These are phyloP conservation scores for Limtongozyma cylindracea DNA, from an alignment of 805 yeast genomes.

Conservation along the genomic window DNA sequence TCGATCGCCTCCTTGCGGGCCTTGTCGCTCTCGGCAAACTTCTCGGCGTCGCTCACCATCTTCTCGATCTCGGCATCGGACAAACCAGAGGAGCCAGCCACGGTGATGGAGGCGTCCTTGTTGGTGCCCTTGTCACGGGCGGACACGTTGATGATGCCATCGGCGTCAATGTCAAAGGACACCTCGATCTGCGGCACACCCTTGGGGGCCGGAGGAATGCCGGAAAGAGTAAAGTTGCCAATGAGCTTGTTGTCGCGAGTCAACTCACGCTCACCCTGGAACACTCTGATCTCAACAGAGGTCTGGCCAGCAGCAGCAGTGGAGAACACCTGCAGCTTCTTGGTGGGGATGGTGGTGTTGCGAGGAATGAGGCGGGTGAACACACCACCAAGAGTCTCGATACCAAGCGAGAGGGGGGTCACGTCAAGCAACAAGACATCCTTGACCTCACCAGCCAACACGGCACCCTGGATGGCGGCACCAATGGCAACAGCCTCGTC, in stretches of 20 bases:
- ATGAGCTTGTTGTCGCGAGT: conserved; percentile 94
- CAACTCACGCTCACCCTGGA: conserved; percentile 98
- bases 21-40: conserved; percentile 70
- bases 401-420: conserved; percentile 79
- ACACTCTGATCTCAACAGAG: conserved; percentile 88
- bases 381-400: conserved; percentile 95
- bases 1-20: conserved; percentile 69
- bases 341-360: conserved; percentile 92
- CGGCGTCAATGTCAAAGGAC: conserved; percentile 90
- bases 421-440: conserved; percentile 80
- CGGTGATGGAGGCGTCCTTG: conserved; percentile 88
- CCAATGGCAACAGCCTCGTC: conserved; percentile 90
- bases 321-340: conserved; percentile 85
- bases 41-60: conserved; percentile 81
- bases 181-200: conserved; percentile 91
- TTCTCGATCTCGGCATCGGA: conserved; percentile 75
- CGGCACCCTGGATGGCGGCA: conserved; percentile 97
- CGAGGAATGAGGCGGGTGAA: conserved; percentile 79
- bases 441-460: conserved; percentile 81
- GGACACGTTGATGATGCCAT: conserved; percentile 88
- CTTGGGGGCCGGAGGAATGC: conserved; percentile 90
- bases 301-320: conserved; percentile 95
- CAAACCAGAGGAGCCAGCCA: conserved; percentile 87
- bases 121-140: conserved; percentile 86
- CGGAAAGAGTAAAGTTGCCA: conserved; percentile 88